Evolutionary conservation across 495 filamentous ascomycete species (phyloP).

Genomic region (Neurospora cerealis): DNA sequence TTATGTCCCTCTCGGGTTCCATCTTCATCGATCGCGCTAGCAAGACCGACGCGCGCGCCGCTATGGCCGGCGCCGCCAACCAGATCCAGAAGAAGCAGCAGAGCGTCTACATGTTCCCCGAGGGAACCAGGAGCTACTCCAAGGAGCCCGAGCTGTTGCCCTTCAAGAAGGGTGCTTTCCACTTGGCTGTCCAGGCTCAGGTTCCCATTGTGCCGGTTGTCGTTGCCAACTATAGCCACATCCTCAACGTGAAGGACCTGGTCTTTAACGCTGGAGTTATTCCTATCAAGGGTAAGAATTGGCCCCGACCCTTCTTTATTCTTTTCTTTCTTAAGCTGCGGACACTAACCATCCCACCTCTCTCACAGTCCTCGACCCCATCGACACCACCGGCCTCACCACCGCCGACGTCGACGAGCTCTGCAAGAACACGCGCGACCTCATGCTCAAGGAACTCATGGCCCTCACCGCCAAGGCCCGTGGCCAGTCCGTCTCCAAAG

Average conservation of each 20-base stretch:
- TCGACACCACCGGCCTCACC: slow-evolving; percentile 68
- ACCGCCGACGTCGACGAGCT: slow-evolving; percentile 74
- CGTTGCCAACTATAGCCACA: slow-evolving; percentile 74
- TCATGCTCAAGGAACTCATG: slow-evolving; percentile 71
- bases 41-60: slow-evolving; percentile 65
- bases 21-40: slow-evolving; percentile 93
- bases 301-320: background rate
- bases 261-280: slow-evolving; percentile 69
- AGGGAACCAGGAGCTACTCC: slow-evolving; percentile 87
- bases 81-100: slow-evolving; percentile 69
- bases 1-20: slow-evolving; percentile 81
- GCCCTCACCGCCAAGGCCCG: slow-evolving; percentile 43
- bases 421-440: slow-evolving; percentile 55
- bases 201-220: slow-evolving; percentile 89
- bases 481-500: background rate
- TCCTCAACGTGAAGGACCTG: slow-evolving; percentile 59
- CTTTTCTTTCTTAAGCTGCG: background rate
- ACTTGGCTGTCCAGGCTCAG: slow-evolving; percentile 85
- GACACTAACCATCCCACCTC: slow-evolving; percentile 3
- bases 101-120: slow-evolving; percentile 88
- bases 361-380: slow-evolving; percentile 64
- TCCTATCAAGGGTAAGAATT: slow-evolving; percentile 61
- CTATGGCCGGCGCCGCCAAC: slow-evolving; percentile 71
- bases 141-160: slow-evolving; percentile 68
- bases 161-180: slow-evolving; percentile 98